A percentile compares a stretch with the other conserved stretches of the same genome.
These are phyloP conservation scores for Capsicum chinense DNA, from an alignment of 257 asterid genomes.

Conservation along the genomic window DNA sequence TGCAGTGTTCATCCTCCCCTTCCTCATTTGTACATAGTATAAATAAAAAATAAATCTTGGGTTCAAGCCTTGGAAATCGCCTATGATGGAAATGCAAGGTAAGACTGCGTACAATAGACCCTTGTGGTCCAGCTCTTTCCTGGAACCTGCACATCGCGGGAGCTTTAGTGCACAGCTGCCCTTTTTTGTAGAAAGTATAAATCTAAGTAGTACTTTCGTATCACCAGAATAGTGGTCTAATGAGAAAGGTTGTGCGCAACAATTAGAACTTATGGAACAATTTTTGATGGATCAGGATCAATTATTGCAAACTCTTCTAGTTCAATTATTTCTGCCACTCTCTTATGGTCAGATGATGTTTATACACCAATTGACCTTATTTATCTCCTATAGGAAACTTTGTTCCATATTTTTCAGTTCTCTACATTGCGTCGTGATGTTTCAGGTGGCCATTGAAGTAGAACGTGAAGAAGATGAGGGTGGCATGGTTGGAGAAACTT, in stretches of 20 bases:
- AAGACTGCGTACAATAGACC: too few species aligned
- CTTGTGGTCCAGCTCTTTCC: too few species aligned
- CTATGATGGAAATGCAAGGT: too few species aligned
- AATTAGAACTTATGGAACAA: not conserved
- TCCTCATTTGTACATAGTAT: not conserved
- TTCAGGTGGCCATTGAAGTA: slow-evolving; percentile 89
- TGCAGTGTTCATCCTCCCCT: slow-evolving; percentile 16
- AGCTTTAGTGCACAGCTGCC: too few species aligned
- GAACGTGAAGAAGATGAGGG: slow-evolving; percentile 99
- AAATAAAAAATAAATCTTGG: not conserved
- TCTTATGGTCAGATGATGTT: slow-evolving; percentile 15
- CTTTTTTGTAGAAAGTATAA: not conserved
- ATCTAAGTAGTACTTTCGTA: not conserved
- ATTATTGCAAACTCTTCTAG: slow-evolving; percentile 13
- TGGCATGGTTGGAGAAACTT: slow-evolving; percentile 95
- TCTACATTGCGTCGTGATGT: slow-evolving; percentile 31
- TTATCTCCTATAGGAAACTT: slow-evolving; percentile 21
- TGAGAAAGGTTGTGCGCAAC: slow-evolving; percentile 18
- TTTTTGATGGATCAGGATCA: slow-evolving; percentile 16
- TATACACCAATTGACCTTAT: slow-evolving; percentile 19
- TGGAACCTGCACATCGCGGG: too few species aligned
- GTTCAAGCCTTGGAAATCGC: too few species aligned
- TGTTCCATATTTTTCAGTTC: slow-evolving; percentile 30
- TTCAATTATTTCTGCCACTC: slow-evolving; percentile 1
- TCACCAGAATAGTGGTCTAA: slow-evolving; percentile 9